Percentiles rank a stretch among this genome's conserved stretches.
These are phyloP conservation scores for Nemania diffusa DNA, from an alignment of 2,329 filamentous ascomycete genomes.

Conservation along the genomic window DNA sequence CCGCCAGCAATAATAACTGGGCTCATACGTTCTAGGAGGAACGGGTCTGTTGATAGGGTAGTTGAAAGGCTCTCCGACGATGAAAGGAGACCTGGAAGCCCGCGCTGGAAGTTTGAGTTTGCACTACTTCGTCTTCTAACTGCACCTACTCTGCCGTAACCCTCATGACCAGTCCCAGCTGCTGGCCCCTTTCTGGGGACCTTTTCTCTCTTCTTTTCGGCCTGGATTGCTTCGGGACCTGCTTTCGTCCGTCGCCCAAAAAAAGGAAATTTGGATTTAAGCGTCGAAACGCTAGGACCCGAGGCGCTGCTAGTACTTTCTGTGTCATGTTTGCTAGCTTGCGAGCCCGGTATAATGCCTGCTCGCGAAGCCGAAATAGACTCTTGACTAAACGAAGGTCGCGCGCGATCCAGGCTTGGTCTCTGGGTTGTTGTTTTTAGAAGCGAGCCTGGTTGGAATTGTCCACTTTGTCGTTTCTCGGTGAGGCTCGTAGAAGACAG, in stretches of 20 bases:
- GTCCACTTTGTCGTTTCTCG: conserved; percentile 58
- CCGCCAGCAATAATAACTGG: conserved; percentile 75
- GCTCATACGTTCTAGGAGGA: conserved; percentile 70
- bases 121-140: conserved; percentile 72
- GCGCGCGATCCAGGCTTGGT: conserved; percentile 48
- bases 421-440: conserved; percentile 52
- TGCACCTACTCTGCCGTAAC: conserved; percentile 75
- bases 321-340: conserved; percentile 44
- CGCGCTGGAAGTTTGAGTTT: conserved; percentile 59
- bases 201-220: conserved; percentile 67
- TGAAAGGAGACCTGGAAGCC: conserved; percentile 55
- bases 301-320: conserved; percentile 56
- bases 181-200: conserved; percentile 77
- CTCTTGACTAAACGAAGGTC: conserved; percentile 50
- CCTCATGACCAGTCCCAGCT: conserved; percentile 94
- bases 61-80: conserved; percentile 64
- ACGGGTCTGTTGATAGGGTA: conserved; percentile 61
- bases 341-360: conserved; percentile 29
- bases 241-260: conserved; percentile 80
- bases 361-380: conserved; percentile 49
- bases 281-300: conserved; percentile 67
- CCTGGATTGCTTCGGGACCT: conserved; percentile 58
- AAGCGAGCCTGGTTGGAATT: conserved; percentile 49
- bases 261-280: conserved; percentile 76
- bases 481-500: conserved; percentile 61